Evolutionary conservation across 139 green algal species (phyloP), one percentile per base, ranked within the genome.

Genomic region (Ostreobium quekettii): DNA sequence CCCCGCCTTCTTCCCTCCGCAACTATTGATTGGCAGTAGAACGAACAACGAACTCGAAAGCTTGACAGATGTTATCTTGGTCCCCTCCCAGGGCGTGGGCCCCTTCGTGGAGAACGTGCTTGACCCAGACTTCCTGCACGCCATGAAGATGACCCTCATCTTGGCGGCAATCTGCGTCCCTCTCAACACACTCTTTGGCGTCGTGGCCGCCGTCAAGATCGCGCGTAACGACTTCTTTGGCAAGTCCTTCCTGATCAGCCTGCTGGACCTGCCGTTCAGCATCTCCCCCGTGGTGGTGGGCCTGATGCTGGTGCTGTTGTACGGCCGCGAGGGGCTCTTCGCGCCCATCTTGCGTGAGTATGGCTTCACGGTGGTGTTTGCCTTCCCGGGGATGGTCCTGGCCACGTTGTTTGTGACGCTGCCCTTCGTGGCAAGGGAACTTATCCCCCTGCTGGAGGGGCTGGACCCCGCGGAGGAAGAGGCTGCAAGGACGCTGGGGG

Each of bases 371-470:
- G 71, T 95, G 28, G 87, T 95, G 30, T 95, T 95, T 76, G 89
- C 89, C 0, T 89, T 95, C 57, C 83, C 86, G 65, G 86, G 87
- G 36, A 95, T 95, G 86, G 80, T 80, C 0, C 73, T 96, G 61
- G 89, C 89, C 15, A 95, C 89, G 1, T 75, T 93, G 56, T 95
- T 95, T 72, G 89, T 95, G 47, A 95, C 89, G 0, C 67, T 95
- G 75, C 89, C 89, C 6, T 95, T 93, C 80, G 83, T 95, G 39
- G 89, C 85, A 37, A 74, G 88, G 0, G 89, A 96, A 81, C 79
- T 96, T 30, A 88, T 96, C 37, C 89, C 89, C 57, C 83, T 93
- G 7, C 75, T 95, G 69, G 88, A 95, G 64, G 78, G 76, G 30
- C 86, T 90, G 81, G 89, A 95, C 71, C 47, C 82, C 3, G 76